Evolutionary conservation across 371 early-diverging fungal genomes (phyloP), one percentile per base, ranked within the genome.

Genomic region (Synchytrium microbalum): DNA sequence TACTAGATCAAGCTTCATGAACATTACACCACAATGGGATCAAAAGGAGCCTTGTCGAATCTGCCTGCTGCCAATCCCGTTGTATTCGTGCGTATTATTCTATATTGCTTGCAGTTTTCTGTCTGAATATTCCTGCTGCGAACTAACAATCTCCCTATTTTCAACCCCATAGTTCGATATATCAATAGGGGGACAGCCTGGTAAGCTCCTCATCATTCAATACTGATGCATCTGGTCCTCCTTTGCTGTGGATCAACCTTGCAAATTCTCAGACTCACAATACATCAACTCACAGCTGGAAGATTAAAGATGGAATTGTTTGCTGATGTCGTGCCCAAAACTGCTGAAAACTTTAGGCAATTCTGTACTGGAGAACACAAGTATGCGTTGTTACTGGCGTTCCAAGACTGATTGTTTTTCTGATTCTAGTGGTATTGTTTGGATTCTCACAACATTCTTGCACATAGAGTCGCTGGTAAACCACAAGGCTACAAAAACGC

Each of bases 271-370:
- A n/a, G 5, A 19, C 54, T 62, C 1, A 60, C 14, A 14, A 24
- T 24, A 23, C 27, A 0, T 16, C 58, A 27, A 8, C 56, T 55
- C 19, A 1, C 83, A 32, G 86, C 88, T 2, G 98, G 96, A 13
- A 84, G 93, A 58, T 92, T 99, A 74, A 92, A 91, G 70, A 92
- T 99, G 89, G 95, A 96, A 73, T 86, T 99, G 23, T 89, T 89
- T 72, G 82, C 86, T 1, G 95, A 99, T 69, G 86, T 90, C 54
- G 91, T 89, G 1, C 99, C 99, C 32, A 91, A 86, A 71, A 99
- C 99, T 0, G 95, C 94, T 14, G 98, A 99, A 72, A 99, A 99
- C 83, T 99, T 99, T 79, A 79, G 93, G 24, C 91, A 93, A 72
- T 71, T 96, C 8, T 94, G 95, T 74, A 93, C 92, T 19, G 97